Percentiles rank a stretch among this genome's conserved stretches.
These are phyloP conservation scores for Thalia dealbata DNA, from an alignment of 176 grass and related monocot genomes.

Conservation along the genomic window DNA sequence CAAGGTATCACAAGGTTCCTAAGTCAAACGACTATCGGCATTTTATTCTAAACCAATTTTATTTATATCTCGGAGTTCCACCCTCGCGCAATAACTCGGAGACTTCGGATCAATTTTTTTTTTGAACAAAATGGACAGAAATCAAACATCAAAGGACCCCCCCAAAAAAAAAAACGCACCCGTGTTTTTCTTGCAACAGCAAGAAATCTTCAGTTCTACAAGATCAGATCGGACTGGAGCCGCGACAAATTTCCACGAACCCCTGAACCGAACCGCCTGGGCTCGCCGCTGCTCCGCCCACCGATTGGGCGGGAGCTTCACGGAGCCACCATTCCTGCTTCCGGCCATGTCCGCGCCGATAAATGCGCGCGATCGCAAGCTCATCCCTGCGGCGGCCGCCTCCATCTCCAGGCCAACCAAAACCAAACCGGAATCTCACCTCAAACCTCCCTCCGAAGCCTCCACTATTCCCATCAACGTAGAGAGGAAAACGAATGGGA, in stretches of 20 bases:
- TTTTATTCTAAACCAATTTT: not conserved
- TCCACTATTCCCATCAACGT: too few species aligned
- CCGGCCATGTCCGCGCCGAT: not conserved
- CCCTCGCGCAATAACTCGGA: not conserved
- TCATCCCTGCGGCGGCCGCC: not conserved
- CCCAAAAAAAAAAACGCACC: not conserved
- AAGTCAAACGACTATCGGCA: not conserved
- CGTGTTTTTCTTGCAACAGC: conserved; percentile 6
- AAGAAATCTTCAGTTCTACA: conserved; percentile 7
- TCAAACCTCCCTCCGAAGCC: not conserved
- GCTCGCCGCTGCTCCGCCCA: not conserved
- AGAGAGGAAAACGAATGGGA: too few species aligned
- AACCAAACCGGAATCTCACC: not conserved
- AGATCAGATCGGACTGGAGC: not conserved
- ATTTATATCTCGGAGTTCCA: not conserved
- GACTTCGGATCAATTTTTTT: not conserved
- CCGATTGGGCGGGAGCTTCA: not conserved
- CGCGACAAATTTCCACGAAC: not conserved
- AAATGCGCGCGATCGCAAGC: not conserved
- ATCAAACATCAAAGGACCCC: conserved; percentile 2
- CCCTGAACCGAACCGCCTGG: not conserved
- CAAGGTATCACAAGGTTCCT: not conserved
- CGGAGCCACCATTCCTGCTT: not conserved
- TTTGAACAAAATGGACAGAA: not conserved
- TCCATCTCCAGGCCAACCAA: not conserved